phyloP scores from a whole-genome alignment of 2,329 filamentous ascomycete genomes.

The Ophiostoma montium region DNA sequence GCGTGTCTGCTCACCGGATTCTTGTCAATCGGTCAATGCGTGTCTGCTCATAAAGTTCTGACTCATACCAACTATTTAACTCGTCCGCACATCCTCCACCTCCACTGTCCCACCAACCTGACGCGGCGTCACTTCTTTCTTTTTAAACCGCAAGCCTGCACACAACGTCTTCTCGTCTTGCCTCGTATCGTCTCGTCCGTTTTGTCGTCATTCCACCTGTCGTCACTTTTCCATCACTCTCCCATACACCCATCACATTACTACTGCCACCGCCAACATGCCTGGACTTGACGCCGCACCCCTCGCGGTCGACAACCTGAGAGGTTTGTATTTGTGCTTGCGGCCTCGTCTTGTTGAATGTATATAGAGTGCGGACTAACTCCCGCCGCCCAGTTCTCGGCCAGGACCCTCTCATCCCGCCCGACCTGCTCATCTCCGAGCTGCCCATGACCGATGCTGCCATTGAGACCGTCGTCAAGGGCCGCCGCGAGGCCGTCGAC shows the following conservation, averaged over 20 bases:
- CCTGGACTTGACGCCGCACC: slow-evolving; percentile 27
- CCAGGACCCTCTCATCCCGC: slow-evolving; percentile 86
- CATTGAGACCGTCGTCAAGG: slow-evolving; percentile 55
- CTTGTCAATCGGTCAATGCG: too few species aligned
- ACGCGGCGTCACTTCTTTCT: too few species aligned
- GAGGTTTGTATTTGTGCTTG: slow-evolving; percentile 16
- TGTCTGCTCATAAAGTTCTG: too few species aligned
- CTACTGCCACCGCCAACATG: slow-evolving; percentile 20
- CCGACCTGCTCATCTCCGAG: slow-evolving; percentile 73
- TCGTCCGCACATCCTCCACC: too few species aligned
- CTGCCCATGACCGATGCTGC: slow-evolving; percentile 55
- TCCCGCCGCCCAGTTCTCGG: slow-evolving; percentile 54
- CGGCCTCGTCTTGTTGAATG: neutral
- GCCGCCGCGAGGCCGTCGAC: slow-evolving; percentile 52
- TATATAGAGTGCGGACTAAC: neutral
- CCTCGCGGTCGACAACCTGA: slow-evolving; percentile 30
- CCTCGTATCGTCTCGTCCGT: neutral
- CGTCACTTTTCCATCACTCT: neutral
- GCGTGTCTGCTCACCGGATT: too few species aligned
- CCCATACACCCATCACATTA: neutral
- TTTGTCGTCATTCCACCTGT: neutral
- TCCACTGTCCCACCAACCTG: too few species aligned
- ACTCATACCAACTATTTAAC: too few species aligned
- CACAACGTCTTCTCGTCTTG: neutral
- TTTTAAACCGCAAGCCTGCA: too few species aligned